Evolutionary conservation across 1,139 yeast species (phyloP).

Genomic region (Lodderomyces oxycetoniae): DNA sequence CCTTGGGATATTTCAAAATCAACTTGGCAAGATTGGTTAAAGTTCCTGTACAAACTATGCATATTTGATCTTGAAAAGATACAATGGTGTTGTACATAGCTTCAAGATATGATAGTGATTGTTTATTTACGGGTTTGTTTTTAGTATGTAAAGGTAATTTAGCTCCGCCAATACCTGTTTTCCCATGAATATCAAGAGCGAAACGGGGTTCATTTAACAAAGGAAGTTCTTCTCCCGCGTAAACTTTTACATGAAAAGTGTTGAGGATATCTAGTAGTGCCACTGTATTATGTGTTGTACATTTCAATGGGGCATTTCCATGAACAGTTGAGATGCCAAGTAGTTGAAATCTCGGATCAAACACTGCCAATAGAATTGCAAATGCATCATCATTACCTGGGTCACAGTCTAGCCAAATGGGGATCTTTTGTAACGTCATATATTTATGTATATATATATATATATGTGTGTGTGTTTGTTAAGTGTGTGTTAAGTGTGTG

Average conservation of each 20-base stretch:
- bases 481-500: too few relatives aligned
- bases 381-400: constrained; percentile 91
- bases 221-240: constrained; percentile 60
- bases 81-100: constrained; percentile 53
- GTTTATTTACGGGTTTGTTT: constrained; percentile 17
- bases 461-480: too few relatives aligned
- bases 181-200: constrained; percentile 71
- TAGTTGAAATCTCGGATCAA: constrained; percentile 54
- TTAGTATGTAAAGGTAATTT: constrained; percentile 49
- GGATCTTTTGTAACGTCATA: constrained; percentile 28
- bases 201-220: constrained; percentile 42
- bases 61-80: constrained; percentile 40
- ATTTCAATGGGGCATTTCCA: constrained; percentile 68
- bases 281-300: constrained; percentile 68
- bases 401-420: constrained; percentile 89
- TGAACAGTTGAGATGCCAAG: constrained; percentile 78
- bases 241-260: constrained; percentile 44
- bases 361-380: constrained; percentile 62
- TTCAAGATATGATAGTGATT: constrained; percentile 44
- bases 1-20: constrained; percentile 48
- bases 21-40: constrained; percentile 64
- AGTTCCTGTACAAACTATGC: constrained; percentile 67
- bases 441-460: too few relatives aligned
- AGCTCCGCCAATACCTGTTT: constrained; percentile 71
- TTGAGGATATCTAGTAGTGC: constrained; percentile 60